Evolutionary conservation across 2,329 filamentous ascomycete genomes (phyloP), one percentile per base, ranked within the genome.

Genomic region (Aspergillus pseudoglaucus): DNA sequence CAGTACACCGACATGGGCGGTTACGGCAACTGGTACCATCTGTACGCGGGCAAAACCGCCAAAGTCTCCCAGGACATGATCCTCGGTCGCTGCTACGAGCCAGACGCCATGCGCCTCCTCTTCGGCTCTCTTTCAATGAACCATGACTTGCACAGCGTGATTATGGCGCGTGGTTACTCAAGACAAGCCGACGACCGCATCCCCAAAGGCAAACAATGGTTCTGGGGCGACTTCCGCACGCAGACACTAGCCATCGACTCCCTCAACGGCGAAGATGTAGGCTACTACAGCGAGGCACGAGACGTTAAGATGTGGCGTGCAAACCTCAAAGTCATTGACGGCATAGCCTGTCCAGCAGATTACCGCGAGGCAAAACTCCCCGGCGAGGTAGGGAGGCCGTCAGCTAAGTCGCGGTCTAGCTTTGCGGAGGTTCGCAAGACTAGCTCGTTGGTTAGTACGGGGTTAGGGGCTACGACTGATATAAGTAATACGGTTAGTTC

Each of bases 181-280:
- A 56, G 61, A 0, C 52, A 66, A 10, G 64, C 71, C 14, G 77
- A 83, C 48, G 51, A 65, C 1, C 76, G 79, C 2, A 78, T 82
- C 23, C 57, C 64, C 0, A 45, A 57, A 1, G 70, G 66, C 12
- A 69, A 73, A 22, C 62, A 65, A 0, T 83, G 79, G 79, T 80
- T 76, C 59, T 81, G 77, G 75, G 78, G 72, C 0, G 79, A 83
- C 45, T 70, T 69, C 18, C 72, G 81, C 1, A 74, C 75, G 0
- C 75, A 82, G 42, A 76, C 78, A 0, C 70, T 84, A 0, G 77
- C 77, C 23, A 57, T 84, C 5, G 73, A 75, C 23, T 74, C 74
- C 3, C 61, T 82, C 33, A 82, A 82, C 50, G 76, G 75, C 1
- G 57, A 74, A 1, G 76, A 78, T 25, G 73, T 79, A 4, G 70